Evolutionary conservation across 169 alveolate genomes (phyloP).

Genomic region (Cryptosporidium xiaoi): DNA sequence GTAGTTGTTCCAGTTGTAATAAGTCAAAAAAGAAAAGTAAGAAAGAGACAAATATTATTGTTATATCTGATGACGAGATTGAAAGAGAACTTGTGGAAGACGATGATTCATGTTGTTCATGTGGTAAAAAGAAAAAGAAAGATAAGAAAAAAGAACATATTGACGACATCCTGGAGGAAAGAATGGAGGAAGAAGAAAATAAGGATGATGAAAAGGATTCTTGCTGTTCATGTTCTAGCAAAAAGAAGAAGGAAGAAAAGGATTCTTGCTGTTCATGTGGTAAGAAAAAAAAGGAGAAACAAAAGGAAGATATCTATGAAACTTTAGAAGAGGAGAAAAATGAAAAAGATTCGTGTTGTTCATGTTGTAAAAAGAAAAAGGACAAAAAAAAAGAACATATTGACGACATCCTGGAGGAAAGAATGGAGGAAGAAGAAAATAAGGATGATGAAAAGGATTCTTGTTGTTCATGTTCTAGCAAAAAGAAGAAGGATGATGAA

Average conservation of each 20-base stretch:
- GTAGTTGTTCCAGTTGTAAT: background rate
- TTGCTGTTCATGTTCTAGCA: background rate
- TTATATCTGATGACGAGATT: too few species aligned
- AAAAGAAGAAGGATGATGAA: constrained; percentile 20
- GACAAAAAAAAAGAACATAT: background rate
- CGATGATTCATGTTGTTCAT: background rate
- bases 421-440: background rate
- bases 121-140: background rate
- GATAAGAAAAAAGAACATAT: background rate
- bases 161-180: background rate
- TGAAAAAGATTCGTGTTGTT: background rate
- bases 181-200: background rate
- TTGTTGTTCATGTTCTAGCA: background rate
- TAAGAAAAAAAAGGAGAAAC: background rate
- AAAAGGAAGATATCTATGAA: background rate
- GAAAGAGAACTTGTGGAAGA: background rate
- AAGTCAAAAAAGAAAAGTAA: too few species aligned
- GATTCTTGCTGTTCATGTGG: constrained; percentile 2
- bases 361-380: background rate
- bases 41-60: background rate
- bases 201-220: background rate
- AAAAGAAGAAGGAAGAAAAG: constrained; percentile 24
- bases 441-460: background rate
- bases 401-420: background rate
- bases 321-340: background rate